Conservation (phyloP, 306 rosid genomes). For the Fragaria ananassa region DNA sequence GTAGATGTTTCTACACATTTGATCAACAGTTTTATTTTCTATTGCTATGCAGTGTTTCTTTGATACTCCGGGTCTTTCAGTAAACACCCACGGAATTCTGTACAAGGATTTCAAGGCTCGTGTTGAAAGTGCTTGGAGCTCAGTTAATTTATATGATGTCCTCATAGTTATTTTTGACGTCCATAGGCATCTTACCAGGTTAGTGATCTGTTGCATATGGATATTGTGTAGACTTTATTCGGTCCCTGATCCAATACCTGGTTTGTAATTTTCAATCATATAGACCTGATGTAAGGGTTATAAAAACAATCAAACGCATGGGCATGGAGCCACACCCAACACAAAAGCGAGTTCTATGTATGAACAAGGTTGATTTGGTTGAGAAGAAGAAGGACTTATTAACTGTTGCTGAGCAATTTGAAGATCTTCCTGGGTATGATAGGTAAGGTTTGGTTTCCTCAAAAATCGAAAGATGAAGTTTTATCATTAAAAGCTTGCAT, state of each 20-base stretch:
- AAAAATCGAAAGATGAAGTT: conserved; percentile 3
- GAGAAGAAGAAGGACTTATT: conserved; percentile 87
- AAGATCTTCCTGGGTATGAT: conserved; percentile 88
- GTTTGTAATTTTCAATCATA: conserved; percentile 19
- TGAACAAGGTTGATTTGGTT: conserved; percentile 91
- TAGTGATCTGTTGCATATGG: conserved; percentile 15
- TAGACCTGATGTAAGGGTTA: conserved; percentile 87
- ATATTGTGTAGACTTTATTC: conserved; percentile 4
- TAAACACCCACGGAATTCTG: conserved; percentile 61
- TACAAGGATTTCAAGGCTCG: conserved; percentile 82
- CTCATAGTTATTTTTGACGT: conserved; percentile 87
- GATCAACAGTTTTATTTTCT: conserved; percentile 1
- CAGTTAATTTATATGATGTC: conserved; percentile 75
- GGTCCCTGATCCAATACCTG: conserved; percentile 11
- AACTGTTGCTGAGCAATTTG: conserved; percentile 74
- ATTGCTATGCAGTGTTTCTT: conserved; percentile 75
- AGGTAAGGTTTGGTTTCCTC: conserved; percentile 43
- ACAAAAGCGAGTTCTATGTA: conserved; percentile 81
- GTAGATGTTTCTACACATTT: neutral
- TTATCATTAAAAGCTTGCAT: conserved; percentile 15
- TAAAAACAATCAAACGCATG: conserved; percentile 65
- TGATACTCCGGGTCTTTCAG: conserved; percentile 84
- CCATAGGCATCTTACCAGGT: conserved; percentile 90
- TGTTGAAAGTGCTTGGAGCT: conserved; percentile 95
- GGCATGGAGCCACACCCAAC: conserved; percentile 59